Percentiles rank a stretch among this genome's conserved stretches.
phyloP scores from a whole-genome alignment of 257 asterid genomes.

The Nicotiana knightiana region DNA sequence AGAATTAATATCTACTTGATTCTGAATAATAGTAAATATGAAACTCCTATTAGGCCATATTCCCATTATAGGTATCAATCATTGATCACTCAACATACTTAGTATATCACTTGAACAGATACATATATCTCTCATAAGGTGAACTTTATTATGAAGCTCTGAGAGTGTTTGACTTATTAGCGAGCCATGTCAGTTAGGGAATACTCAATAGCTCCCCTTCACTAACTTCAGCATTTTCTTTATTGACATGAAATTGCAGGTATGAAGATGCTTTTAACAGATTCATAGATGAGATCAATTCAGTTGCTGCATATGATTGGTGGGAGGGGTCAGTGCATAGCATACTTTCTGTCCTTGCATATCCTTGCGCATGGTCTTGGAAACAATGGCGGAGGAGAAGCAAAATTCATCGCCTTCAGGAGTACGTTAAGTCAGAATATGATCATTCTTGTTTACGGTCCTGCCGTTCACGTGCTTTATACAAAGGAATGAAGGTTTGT shows the following conservation, averaged over 20 bases:
- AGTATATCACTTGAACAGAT: not conserved
- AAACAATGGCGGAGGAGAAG: constrained; percentile 96
- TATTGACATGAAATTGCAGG: constrained; percentile 39
- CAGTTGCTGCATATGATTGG: constrained; percentile 96
- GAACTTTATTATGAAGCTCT: not conserved
- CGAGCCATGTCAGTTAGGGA: not conserved
- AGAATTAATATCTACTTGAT: constrained; percentile 23
- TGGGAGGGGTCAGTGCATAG: constrained; percentile 99
- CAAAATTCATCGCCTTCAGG: constrained; percentile 82
- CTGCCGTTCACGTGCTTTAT: constrained; percentile 90
- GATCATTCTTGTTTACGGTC: constrained; percentile 94
- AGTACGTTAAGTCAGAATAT: constrained; percentile 84
- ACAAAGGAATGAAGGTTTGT: constrained; percentile 94
- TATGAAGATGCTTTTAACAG: constrained; percentile 97
- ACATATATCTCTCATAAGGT: not conserved
- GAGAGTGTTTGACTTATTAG: not conserved
- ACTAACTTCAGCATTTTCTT: constrained; percentile 4
- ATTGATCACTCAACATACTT: not conserved
- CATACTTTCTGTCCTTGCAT: constrained; percentile 81
- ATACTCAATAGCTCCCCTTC: not conserved
- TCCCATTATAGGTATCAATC: not conserved
- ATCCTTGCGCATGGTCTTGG: constrained; percentile 99
- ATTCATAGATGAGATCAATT: constrained; percentile 82
- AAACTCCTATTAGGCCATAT: not conserved
- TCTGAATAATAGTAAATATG: not conserved